Evolutionary conservation across 345 rosid genomes (phyloP).

Genomic region (Eucalyptus fibrosa): DNA sequence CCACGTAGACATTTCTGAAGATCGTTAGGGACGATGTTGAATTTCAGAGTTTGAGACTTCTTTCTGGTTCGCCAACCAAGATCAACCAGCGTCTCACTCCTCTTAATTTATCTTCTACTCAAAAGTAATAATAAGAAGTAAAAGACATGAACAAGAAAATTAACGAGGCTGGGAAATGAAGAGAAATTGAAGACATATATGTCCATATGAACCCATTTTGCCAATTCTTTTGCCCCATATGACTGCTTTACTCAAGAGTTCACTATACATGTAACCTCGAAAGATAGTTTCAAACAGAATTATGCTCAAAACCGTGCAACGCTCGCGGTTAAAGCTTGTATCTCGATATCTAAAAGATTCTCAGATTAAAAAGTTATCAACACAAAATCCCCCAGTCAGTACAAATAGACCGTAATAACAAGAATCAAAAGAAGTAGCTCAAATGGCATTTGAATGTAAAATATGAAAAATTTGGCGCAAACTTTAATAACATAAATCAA

Average conservation of each 20-base stretch:
- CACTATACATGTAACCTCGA: not conserved
- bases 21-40: not conserved
- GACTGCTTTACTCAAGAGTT: not conserved
- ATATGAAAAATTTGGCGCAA: not conserved
- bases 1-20: not conserved
- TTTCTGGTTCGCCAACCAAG: not conserved
- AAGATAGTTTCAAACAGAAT: not conserved
- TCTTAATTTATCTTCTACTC: not conserved
- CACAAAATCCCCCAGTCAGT: not conserved
- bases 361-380: not conserved
- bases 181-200: not conserved
- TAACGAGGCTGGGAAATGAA: not conserved
- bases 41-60: not conserved
- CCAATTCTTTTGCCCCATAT: not conserved
- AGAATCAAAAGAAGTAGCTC: not conserved
- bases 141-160: not conserved
- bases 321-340: not conserved
- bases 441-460: not conserved
- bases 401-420: not conserved
- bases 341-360: not conserved
- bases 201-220: not conserved
- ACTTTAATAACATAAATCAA: not conserved
- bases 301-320: not conserved
- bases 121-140: not conserved
- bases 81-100: not conserved